Evolutionary conservation across 2,329 filamentous ascomycete genomes (phyloP), one percentile per base, ranked within the genome.

Genomic region (Pochonia chlamydosporia): DNA sequence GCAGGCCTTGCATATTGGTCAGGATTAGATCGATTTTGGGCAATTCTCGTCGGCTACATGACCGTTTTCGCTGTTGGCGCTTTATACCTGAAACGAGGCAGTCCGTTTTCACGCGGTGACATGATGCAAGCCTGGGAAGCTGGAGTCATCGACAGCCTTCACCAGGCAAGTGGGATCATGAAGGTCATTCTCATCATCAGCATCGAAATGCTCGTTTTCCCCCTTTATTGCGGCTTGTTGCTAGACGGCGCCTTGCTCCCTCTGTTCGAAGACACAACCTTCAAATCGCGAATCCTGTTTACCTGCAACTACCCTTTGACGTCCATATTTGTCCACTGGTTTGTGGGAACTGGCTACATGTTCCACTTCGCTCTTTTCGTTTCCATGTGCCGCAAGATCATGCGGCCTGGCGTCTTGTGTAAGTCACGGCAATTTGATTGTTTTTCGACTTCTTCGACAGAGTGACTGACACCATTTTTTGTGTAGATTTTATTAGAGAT

Each of bases 301-400:
- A 89, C 89, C 2, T 72, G 81, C 46, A 76, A 82, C 51, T 89
- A 85, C 51, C 93, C 93, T 0, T 78, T 92, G 55, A 96, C 90
- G 1, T 96, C 92, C 13, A 81, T 95, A 13, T 99, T 99, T 63
- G 87, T 97, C 44, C 93, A 99, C 65, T 99, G 93, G 93, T 99
- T 99, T 61, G 85, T 96, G 48, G 93, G 93, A 42, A 99, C 93
- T 3, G 95, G 91, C 53, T 99, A 99, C 67, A 99, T 99, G 95
- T 99, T 99, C 70, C 93, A 99, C 64, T 99, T 99, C 63, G 93
- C 93, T 5, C 78, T 99, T 3, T 99, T 99, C 63, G 93, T 99
- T 16, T 95, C 91, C 48, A 97, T 99, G 91, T 99, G 93, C 67
- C 85, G 93, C 52, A 96, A 96, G 71, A 96, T 97, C 49, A 88